phyloP scores from a whole-genome alignment of 106 monocot species.

The Allium sativum region DNA sequence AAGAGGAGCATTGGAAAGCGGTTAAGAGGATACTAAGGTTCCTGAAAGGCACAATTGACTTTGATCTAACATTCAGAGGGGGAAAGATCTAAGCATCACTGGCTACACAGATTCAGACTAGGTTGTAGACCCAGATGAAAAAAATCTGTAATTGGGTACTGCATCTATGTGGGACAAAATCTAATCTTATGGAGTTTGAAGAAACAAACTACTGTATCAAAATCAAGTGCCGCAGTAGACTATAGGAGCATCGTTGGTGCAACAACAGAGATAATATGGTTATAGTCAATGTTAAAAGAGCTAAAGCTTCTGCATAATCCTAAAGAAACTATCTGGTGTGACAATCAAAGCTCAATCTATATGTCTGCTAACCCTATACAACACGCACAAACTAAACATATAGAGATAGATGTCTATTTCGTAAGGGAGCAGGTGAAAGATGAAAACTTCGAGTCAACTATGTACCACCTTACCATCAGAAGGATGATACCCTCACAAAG shows the following conservation, averaged over 20 bases:
- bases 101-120: background rate
- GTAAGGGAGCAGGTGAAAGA: background rate
- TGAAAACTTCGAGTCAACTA: no score
- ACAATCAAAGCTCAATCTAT: no score
- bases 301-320: fast-evolving
- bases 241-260: background rate
- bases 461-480: no score
- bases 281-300: background rate
- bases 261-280: background rate
- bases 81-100: background rate
- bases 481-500: no score
- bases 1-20: background rate
- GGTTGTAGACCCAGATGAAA: background rate
- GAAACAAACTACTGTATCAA: background rate
- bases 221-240: background rate
- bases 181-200: background rate
- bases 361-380: background rate
- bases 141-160: background rate
- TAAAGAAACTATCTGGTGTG: no score
- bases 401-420: conserved; percentile 2
- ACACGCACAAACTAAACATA: conserved; percentile 3
- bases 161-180: background rate
- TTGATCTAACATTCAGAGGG: background rate
- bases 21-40: background rate
- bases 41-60: background rate